Evolutionary conservation across 805 yeast species (phyloP).

Genomic region (Priceomyces medius): DNA sequence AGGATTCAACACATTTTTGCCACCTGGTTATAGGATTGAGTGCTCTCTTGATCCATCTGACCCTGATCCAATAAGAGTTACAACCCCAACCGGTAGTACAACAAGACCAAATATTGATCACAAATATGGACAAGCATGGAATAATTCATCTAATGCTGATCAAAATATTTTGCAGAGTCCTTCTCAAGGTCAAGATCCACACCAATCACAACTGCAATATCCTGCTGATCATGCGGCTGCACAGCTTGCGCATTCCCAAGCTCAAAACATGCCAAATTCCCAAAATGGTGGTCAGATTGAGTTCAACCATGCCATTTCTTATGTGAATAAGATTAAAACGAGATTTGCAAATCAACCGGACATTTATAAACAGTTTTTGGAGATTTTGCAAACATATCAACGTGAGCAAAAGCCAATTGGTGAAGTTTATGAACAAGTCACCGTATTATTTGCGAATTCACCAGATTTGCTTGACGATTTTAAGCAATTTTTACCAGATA

Average conservation of each 20-base stretch:
- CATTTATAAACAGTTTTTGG: slow-evolving; percentile 90
- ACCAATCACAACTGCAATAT: slow-evolving; percentile 5
- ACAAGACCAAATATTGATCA: slow-evolving; percentile 56
- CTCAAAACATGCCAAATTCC: slow-evolving; percentile 2
- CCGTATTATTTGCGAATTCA: slow-evolving; percentile 82
- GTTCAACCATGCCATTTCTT: slow-evolving; percentile 94
- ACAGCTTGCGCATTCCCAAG: slow-evolving; percentile 9
- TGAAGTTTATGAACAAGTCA: slow-evolving; percentile 93
- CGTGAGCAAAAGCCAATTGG: slow-evolving; percentile 93
- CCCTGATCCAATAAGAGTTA: slow-evolving; percentile 88
- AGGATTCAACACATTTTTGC: slow-evolving; percentile 96
- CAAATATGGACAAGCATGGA: slow-evolving; percentile 25
- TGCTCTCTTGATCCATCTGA: slow-evolving; percentile 88
- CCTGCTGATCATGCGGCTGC: slow-evolving; percentile 6
- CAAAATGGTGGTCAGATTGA: slow-evolving; percentile 71
- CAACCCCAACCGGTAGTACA: slow-evolving; percentile 92
- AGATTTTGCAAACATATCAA: slow-evolving; percentile 93
- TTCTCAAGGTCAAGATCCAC: slow-evolving; percentile 3
- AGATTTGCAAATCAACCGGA: slow-evolving; percentile 93
- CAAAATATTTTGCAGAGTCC: slow-evolving; percentile 8
- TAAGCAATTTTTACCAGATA: slow-evolving; percentile 91
- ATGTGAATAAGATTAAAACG: slow-evolving; percentile 94
- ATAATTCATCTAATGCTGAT: slow-evolving; percentile 22
- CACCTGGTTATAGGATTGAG: slow-evolving; percentile 93
- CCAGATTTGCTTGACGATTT: slow-evolving; percentile 95